These are phyloP conservation scores for Penicillium sp. DNA, from an alignment of 2,329 filamentous ascomycete genomes.

Conservation along the genomic window DNA sequence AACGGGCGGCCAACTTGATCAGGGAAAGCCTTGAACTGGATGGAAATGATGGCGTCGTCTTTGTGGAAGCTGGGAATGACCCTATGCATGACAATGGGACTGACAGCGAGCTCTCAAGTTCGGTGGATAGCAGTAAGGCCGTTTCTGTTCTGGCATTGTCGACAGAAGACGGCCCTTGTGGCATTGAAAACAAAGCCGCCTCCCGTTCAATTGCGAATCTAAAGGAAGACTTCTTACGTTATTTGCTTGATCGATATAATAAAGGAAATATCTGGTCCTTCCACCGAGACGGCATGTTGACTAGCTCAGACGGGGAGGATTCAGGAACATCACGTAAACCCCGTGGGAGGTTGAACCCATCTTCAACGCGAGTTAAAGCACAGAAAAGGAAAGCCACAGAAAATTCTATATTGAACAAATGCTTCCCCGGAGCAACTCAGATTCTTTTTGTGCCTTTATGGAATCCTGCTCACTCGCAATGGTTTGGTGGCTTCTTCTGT, in stretches of 20 bases:
- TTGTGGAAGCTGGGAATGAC: constrained; percentile 12
- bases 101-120: constrained; percentile 6
- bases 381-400: constrained; percentile 11
- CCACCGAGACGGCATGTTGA: constrained; percentile 16
- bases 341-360: background rate
- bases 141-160: constrained; percentile 17
- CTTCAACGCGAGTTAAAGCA: background rate
- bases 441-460: constrained; percentile 37
- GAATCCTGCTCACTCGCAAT: constrained; percentile 35
- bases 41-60: constrained; percentile 17
- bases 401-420: constrained; percentile 14
- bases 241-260: constrained; percentile 13
- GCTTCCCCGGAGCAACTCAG: constrained; percentile 28
- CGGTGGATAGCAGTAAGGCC: constrained; percentile 1
- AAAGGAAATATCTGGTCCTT: background rate
- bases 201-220: constrained; percentile 12
- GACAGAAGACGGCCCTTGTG: constrained; percentile 7
- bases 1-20: constrained; percentile 24
- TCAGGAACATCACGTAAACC: constrained; percentile 43
- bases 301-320: constrained; percentile 18
- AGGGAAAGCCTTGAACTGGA: constrained; percentile 22
- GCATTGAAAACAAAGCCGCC: background rate
- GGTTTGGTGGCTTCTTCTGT: constrained; percentile 32
- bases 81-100: constrained; percentile 1
- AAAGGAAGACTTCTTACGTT: constrained; percentile 15